Evolutionary conservation across 495 filamentous ascomycete species (phyloP).

Genomic region (Staphylotrichum tortipilum): DNA sequence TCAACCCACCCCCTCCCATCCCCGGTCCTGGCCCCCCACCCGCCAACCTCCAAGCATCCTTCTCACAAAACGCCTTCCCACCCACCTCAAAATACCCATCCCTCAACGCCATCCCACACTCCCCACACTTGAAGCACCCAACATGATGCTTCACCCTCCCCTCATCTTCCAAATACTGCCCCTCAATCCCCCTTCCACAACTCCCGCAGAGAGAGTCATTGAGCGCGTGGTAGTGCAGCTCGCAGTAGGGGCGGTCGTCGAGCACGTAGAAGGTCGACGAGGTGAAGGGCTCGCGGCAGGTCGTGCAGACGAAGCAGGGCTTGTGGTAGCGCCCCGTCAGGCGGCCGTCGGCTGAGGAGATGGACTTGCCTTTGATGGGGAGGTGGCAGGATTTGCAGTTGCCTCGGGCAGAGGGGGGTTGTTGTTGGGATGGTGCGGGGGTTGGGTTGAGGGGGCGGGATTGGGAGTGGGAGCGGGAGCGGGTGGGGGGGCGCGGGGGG

Average conservation of each 20-base stretch:
- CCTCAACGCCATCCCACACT: slow-evolving; percentile 49
- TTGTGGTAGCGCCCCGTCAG: slow-evolving; percentile 92
- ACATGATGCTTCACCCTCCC: slow-evolving; percentile 74
- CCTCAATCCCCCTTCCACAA: slow-evolving; percentile 83
- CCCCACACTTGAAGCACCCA: slow-evolving; percentile 71
- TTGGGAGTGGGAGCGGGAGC: slow-evolving; percentile 7
- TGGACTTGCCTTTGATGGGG: slow-evolving; percentile 78
- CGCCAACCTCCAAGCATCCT: slow-evolving; percentile 61
- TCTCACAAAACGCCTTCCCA: slow-evolving; percentile 64
- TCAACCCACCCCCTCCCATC: slow-evolving; percentile 2
- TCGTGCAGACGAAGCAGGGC: slow-evolving; percentile 83
- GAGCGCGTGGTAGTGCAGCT: slow-evolving; percentile 83
- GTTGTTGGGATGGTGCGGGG: slow-evolving; percentile 10
- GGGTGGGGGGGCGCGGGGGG: slow-evolving; percentile 1
- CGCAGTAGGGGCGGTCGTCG: slow-evolving; percentile 79
- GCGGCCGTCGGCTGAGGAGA: slow-evolving; percentile 87
- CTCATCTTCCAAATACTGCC: slow-evolving; percentile 86
- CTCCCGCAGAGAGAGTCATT: slow-evolving; percentile 76
- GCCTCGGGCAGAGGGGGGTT: slow-evolving; percentile 44
- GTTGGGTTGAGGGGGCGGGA: slow-evolving; percentile 14
- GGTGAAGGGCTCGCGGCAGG: slow-evolving; percentile 71
- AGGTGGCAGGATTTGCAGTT: slow-evolving; percentile 75
- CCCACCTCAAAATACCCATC: slow-evolving; percentile 56
- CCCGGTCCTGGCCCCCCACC: slow-evolving; percentile 22
- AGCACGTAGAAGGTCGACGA: slow-evolving; percentile 91